Base-by-base conservation (phyloP, 1,139 yeast species). In the Magnusiomyces tetraspermus region DNA sequence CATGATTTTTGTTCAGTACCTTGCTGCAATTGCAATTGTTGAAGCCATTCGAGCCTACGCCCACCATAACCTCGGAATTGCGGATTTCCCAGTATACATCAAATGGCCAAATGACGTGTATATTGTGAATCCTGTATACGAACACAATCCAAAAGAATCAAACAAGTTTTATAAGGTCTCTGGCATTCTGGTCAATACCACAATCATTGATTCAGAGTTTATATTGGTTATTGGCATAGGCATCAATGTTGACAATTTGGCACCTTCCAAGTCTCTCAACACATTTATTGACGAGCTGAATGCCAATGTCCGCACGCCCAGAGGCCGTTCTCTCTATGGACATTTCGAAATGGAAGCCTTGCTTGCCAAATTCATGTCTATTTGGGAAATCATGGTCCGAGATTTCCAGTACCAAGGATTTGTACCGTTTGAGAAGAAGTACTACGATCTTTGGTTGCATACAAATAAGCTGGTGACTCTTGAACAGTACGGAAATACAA, bases 81-180 rank as follows among this genome's bases (percentile, higher is more conserved):
- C 26, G 6, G 83, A 81, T 52, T 69, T 92, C 61, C 97, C 96
- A 0, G 74, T 90, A 11, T 77, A 80, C 53, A 77, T 94, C 57
- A 94, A 94, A 65, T 94, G 99, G 99, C 99, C 99, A 4, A 94
- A 94, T 65, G 99, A 94, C 67, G 73, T 92, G 17, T 94, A 87
- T 65, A 80, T 84, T 5, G 67, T 82, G 60, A 81, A 79, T 57
- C 94, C 95, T 0, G 63, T 28, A n/a, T n/a, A n/a, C n/a, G 67
- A 21, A 56, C 53, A 8, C 8, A 13, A 17, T 13, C 19, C 28
- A 21, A 28, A 33, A 4, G 41, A 46, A 22, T 17, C 22, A 19
- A 75, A 11, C 69, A 73, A 59, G 67, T 26, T 79, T 66, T 79
- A 81, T 42, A 94, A 94, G 64, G 77, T 90, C 2, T 82, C 92